A percentile compares a stretch with the other conserved stretches of the same genome.
Conservation (phyloP, 371 early-diverging fungal species). For the Entomophthora muscae region DNA sequence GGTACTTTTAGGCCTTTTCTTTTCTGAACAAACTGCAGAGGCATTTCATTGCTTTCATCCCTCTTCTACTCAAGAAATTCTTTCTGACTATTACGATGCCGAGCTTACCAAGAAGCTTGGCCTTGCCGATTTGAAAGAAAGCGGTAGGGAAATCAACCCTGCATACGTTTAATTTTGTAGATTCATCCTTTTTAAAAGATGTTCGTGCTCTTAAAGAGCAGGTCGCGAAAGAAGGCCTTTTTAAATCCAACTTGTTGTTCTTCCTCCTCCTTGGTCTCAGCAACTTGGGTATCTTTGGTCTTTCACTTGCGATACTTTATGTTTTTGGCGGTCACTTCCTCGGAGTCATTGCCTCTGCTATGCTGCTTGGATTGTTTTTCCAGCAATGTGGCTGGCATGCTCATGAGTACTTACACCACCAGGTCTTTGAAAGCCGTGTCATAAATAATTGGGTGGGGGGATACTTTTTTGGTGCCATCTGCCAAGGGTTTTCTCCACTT, state of each 20-base stretch:
- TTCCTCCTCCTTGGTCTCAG: slow-evolving; percentile 41
- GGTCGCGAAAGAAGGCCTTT: slow-evolving; percentile 39
- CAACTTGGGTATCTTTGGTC: slow-evolving; percentile 28
- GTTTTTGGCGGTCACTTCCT: slow-evolving; percentile 11
- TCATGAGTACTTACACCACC: slow-evolving; percentile 76
- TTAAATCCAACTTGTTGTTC: slow-evolving; percentile 44
- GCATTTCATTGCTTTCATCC: slow-evolving; percentile 78
- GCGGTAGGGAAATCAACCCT: not conserved
- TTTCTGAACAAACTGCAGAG: slow-evolving; percentile 22
- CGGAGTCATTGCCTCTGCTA: slow-evolving; percentile 34
- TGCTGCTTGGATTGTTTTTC: slow-evolving; percentile 57
- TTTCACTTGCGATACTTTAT: slow-evolving; percentile 27
- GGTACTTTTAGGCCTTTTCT: slow-evolving; percentile 21
- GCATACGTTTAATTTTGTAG: no score
- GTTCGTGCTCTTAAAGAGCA: slow-evolving; percentile 40
- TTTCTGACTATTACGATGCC: slow-evolving; percentile 64
- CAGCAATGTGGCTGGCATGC: slow-evolving; percentile 81
- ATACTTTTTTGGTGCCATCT: slow-evolving; percentile 49
- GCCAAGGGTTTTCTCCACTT: slow-evolving; percentile 55
- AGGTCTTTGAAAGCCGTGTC: slow-evolving; percentile 49
- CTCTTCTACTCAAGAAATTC: slow-evolving; percentile 38
- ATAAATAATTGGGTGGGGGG: slow-evolving; percentile 44
- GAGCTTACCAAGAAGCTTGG: slow-evolving; percentile 26
- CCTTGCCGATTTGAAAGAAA: not conserved
- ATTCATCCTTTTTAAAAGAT: slow-evolving; percentile 26